Evolutionary conservation across 1,284 basidiomycete genomes (phyloP), one percentile per base, ranked within the genome.

Genomic region (Xerocomus nothofagi): DNA sequence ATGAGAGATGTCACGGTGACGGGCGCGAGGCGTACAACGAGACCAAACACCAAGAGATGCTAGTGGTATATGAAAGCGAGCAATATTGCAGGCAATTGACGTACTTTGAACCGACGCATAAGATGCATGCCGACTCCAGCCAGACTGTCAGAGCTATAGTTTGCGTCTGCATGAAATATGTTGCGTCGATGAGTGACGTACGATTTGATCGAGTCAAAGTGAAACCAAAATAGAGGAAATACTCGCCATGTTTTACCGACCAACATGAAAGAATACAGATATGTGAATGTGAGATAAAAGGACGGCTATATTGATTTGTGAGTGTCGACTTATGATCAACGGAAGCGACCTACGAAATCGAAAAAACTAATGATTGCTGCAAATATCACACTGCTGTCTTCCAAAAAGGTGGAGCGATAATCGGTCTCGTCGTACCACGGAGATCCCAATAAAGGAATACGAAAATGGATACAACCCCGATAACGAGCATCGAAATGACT

Each of bases 281-380:
- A 85, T 1, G 78, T 76, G 57, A 65, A 80, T 0, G 80, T 80
- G 41, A 85, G 71, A 63, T 80, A 84, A 69, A 78, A 87, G 0
- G 83, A 84, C 45, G 82, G 60, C 81, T 82, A 50, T 15, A 48
- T 81, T 46, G 15, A n/a, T 14, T 17, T n/a, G 32, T 39, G 6
- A 47, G 54, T 11, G 8, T 27, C 21, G 21, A 36, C 43, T 14
- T 15, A 40, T 18, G 49, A 44, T 18, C 36, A 41, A 8, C 10
- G 20, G 24, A 36, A 46, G 71, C 9, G 12, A 45, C 78, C 17
- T 55, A 82, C 80, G 59, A 87, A 88, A 65, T 88, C 86, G 50
- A 85, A 80, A 61, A 83, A 84, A 6, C 85, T 85, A 53, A 91
- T 83, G 39, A 82, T 63, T 21, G 80, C 73, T 0, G 85, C 80